Evolutionary conservation across 345 rosid genomes (phyloP).

Genomic region (Geranium rotundifolium): DNA sequence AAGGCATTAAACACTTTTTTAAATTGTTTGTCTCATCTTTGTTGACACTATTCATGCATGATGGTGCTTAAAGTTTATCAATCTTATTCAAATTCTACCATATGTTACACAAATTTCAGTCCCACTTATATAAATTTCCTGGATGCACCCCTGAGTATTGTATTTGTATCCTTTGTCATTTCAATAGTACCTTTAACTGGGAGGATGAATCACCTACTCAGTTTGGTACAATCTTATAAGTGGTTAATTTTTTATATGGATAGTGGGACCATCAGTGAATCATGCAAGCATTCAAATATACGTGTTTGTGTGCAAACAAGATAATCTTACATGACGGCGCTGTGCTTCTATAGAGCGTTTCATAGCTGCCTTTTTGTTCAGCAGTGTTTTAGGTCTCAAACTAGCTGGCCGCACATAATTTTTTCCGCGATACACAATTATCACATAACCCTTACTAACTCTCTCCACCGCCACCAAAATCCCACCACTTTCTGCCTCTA

Average conservation of each 20-base stretch:
- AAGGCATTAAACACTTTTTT: too few species aligned
- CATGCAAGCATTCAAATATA: background rate
- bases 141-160: background rate
- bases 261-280: background rate
- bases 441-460: constrained; percentile 79
- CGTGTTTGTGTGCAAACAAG: background rate
- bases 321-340: constrained; percentile 53
- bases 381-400: constrained; percentile 75
- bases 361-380: constrained; percentile 68
- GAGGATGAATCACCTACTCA: background rate
- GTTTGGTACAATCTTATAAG: background rate
- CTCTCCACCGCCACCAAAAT: constrained; percentile 72
- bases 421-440: constrained; percentile 86
- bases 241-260: background rate
- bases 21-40: background rate
- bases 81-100: too few species aligned
- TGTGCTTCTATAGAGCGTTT: constrained; percentile 75
- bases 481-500: constrained; percentile 92
- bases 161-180: background rate
- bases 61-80: background rate
- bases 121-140: too few species aligned
- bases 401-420: constrained; percentile 66
- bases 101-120: too few species aligned
- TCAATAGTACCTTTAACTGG: background rate
- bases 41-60: background rate